A percentile compares a stretch with the other conserved stretches of the same genome.
These are phyloP conservation scores for Yamadazyma aaseri DNA, from an alignment of 1,139 yeast species.

Conservation along the genomic window DNA sequence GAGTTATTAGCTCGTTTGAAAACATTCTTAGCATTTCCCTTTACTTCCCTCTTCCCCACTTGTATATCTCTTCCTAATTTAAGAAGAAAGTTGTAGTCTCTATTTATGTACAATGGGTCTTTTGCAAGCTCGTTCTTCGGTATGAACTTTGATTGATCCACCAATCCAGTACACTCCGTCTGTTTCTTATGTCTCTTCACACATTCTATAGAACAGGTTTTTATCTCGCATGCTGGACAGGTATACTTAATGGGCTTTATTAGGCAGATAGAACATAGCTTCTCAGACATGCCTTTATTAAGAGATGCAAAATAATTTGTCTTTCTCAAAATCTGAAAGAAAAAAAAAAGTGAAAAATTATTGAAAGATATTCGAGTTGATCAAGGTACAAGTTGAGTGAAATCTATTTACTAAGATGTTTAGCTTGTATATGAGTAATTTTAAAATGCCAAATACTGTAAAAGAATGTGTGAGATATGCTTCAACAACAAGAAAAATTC, in stretches of 20 bases:
- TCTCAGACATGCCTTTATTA: constrained; percentile 8
- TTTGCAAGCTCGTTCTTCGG: constrained; percentile 38
- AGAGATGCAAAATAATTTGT: not conserved
- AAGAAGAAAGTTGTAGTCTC: constrained; percentile 80
- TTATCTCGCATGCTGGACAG: constrained; percentile 77
- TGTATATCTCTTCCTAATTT: constrained; percentile 57
- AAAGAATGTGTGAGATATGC: constrained; percentile 1
- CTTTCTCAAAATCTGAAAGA: constrained; percentile 1
- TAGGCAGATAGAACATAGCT: constrained; percentile 52
- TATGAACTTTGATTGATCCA: constrained; percentile 62
- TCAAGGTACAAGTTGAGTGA: not conserved
- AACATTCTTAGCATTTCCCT: constrained; percentile 31
- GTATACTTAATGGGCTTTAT: constrained; percentile 54
- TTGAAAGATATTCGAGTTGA: not conserved
- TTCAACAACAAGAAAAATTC: not conserved
- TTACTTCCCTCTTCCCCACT: constrained; percentile 51
- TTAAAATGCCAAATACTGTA: not conserved
- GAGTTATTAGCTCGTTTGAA: constrained; percentile 29
- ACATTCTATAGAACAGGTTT: constrained; percentile 72
- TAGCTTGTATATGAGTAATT: not conserved
- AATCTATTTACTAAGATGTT: not conserved
- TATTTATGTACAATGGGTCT: constrained; percentile 49
- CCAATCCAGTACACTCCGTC: constrained; percentile 63
- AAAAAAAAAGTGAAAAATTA: constrained; percentile 2
- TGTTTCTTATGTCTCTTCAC: constrained; percentile 66